Percentiles rank a stretch among this genome's conserved stretches.
phyloP scores from a whole-genome alignment of 768 basidiomycete genomes.

The Collybia mongolica region DNA sequence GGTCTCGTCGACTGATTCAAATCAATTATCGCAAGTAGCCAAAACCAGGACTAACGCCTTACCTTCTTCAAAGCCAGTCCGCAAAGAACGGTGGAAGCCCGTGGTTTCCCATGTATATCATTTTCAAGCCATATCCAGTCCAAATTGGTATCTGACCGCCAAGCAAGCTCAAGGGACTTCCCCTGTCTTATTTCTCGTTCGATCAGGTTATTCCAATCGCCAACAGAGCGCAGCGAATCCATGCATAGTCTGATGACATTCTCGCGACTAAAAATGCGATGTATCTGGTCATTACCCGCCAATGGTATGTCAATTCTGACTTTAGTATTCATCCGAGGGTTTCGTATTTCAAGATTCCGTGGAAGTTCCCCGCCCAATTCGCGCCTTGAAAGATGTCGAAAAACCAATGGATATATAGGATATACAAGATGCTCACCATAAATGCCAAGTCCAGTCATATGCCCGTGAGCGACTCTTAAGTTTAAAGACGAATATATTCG shows the following conservation, averaged over 20 bases:
- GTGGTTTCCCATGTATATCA: slow-evolving; percentile 56
- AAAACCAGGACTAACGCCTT: slow-evolving; percentile 14
- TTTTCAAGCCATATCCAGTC: slow-evolving; percentile 87
- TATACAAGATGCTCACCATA: slow-evolving; percentile 53
- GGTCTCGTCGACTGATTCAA: slow-evolving; percentile 29
- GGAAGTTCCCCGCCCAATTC: slow-evolving; percentile 75
- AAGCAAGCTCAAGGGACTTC: slow-evolving; percentile 67
- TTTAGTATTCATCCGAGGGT: slow-evolving; percentile 63
- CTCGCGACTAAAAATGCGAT: slow-evolving; percentile 52
- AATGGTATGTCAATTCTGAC: slow-evolving; percentile 71
- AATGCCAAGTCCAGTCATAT: slow-evolving; percentile 86
- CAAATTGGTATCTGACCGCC: slow-evolving; percentile 69
- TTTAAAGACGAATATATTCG: slow-evolving; percentile 88
- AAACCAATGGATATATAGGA: slow-evolving; percentile 1
- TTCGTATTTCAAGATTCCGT: slow-evolving; percentile 62
- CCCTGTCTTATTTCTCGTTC: slow-evolving; percentile 54
- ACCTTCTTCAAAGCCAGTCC: slow-evolving; percentile 77
- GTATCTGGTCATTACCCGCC: slow-evolving; percentile 36
- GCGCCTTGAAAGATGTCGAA: slow-evolving; percentile 44
- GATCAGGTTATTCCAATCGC: slow-evolving; percentile 63
- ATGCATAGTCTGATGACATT: slow-evolving; percentile 66
- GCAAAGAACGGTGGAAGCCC: slow-evolving; percentile 74
- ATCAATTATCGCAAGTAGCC: background rate
- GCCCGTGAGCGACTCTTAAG: slow-evolving; percentile 73
- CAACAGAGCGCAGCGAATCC: slow-evolving; percentile 50